Evolutionary conservation across 805 yeast species (phyloP).

Genomic region (Suhomyces xylopsoci): DNA sequence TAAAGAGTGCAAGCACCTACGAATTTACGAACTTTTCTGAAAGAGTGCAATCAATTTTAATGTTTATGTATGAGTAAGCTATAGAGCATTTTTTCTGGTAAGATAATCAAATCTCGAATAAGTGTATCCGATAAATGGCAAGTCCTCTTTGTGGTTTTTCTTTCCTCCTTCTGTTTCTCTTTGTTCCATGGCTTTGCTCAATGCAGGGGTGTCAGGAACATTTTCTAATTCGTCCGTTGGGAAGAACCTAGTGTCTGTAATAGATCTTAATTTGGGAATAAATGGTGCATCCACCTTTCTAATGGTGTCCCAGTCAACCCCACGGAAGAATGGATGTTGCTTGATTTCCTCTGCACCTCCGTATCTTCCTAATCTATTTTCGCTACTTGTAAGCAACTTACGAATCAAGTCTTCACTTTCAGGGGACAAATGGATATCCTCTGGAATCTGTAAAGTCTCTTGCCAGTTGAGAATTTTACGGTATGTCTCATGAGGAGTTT

Average conservation of each 20-base stretch:
- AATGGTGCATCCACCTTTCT: conserved; percentile 90
- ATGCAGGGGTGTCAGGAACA: conserved; percentile 81
- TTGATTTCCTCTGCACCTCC: conserved; percentile 93
- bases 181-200: conserved; percentile 57
- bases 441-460: conserved; percentile 84
- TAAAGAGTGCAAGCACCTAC: background rate
- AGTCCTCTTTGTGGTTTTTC: conserved; percentile 69
- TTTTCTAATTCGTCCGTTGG: conserved; percentile 96
- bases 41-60: background rate
- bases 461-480: conserved; percentile 89
- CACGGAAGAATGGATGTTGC: conserved; percentile 87
- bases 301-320: conserved; percentile 93
- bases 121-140: conserved; percentile 97
- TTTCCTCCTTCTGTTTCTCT: conserved; percentile 50
- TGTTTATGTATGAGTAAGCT: background rate
- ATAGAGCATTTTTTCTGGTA: conserved; percentile 66
- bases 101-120: conserved; percentile 91
- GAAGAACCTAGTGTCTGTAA: conserved; percentile 96
- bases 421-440: conserved; percentile 82
- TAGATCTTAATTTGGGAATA: conserved; percentile 84
- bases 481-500: conserved; percentile 91
- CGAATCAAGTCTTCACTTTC: conserved; percentile 87
- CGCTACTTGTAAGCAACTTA: conserved; percentile 71
- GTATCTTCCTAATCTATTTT: conserved; percentile 76
- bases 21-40: background rate